Percentiles rank a stretch among this genome's conserved stretches.
These are phyloP conservation scores for Berberis vulgaris DNA, from an alignment of 164 flowering plant species.

Conservation along the genomic window DNA sequence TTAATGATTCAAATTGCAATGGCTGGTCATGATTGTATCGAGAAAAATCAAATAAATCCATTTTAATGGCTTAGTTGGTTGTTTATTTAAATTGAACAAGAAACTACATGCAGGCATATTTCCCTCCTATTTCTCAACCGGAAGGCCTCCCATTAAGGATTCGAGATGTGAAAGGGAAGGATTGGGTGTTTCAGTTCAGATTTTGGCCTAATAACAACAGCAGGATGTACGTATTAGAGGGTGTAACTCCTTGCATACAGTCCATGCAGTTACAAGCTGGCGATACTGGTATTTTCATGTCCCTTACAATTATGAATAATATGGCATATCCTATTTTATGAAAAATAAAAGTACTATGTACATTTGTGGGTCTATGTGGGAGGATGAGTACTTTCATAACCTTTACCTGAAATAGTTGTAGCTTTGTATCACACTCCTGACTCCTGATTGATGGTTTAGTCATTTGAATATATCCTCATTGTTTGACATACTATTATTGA, in stretches of 20 bases:
- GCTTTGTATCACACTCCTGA: no score
- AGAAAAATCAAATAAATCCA: no score
- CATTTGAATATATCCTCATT: no score
- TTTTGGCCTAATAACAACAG: constrained; percentile 99
- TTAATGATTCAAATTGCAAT: no score
- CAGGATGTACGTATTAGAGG: constrained; percentile 98
- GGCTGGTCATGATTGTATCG: no score
- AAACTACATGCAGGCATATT: constrained; percentile 68
- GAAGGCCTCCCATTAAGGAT: constrained; percentile 85
- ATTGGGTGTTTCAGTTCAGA: constrained; percentile 96
- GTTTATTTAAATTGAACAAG: constrained; percentile 10
- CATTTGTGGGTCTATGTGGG: no score
- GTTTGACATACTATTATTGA: no score
- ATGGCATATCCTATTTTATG: no score
- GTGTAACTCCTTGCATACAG: constrained; percentile 99
- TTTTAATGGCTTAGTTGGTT: background rate
- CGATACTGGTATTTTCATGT: constrained; percentile 61
- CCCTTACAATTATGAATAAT: background rate
- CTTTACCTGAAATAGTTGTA: no score
- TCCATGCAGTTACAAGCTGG: constrained; percentile 96
- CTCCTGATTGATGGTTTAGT: no score
- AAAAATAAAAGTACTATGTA: no score
- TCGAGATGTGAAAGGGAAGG: constrained; percentile 93
- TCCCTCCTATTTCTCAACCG: constrained; percentile 85
- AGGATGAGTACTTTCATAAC: no score